phyloP scores from a whole-genome alignment of 495 filamentous ascomycete genomes.

The Trichoderma asperelloides region DNA sequence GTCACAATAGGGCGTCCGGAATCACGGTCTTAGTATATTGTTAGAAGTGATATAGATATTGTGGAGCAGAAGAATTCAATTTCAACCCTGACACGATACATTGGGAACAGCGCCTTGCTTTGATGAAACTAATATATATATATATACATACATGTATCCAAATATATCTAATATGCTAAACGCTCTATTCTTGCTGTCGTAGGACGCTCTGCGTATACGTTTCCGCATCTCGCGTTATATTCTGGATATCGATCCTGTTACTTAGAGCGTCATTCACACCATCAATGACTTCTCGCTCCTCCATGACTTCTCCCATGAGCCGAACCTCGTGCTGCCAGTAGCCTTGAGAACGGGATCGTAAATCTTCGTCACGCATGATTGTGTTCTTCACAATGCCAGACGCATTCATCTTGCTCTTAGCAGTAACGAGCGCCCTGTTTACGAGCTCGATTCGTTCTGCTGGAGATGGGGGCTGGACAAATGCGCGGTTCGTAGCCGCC shows the following conservation, averaged over 20 bases:
- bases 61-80: background rate
- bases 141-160: background rate
- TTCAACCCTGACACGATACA: background rate
- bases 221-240: slow-evolving; percentile 45
- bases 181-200: slow-evolving; percentile 14
- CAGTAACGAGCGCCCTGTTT: slow-evolving; percentile 26
- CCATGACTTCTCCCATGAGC: slow-evolving; percentile 49
- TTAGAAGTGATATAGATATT: background rate
- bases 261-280: slow-evolving; percentile 45
- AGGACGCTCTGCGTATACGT: slow-evolving; percentile 40
- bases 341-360: slow-evolving; percentile 32
- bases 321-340: slow-evolving; percentile 49
- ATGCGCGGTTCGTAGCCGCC: slow-evolving; percentile 62
- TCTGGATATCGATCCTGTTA: slow-evolving; percentile 41
- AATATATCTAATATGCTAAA: background rate
- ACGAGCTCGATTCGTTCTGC: slow-evolving; percentile 40
- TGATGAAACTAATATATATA: background rate
- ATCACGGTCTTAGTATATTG: background rate
- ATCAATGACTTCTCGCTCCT: slow-evolving; percentile 51
- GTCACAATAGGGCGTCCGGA: background rate
- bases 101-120: too few relatives aligned
- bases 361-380: slow-evolving; percentile 40
- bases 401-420: slow-evolving; percentile 39
- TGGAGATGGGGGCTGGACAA: slow-evolving; percentile 32
- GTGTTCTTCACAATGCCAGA: slow-evolving; percentile 49